These are phyloP conservation scores for Juglanconis sp. DNA, from an alignment of 2,329 filamentous ascomycete genomes.

Conservation along the genomic window DNA sequence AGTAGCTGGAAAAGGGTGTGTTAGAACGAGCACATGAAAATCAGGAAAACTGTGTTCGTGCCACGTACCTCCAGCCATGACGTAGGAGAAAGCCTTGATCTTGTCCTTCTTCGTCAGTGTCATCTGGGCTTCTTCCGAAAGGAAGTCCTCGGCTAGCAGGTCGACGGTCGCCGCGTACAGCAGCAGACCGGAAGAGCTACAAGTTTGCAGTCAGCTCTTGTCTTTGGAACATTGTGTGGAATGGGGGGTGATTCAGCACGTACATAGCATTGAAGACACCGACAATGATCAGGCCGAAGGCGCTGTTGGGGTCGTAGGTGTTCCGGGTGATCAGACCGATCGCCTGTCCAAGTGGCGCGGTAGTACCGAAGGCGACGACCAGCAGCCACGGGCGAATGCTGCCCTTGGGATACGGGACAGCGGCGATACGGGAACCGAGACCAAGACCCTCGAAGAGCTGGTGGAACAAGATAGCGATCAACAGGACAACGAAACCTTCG, in stretches of 20 bases:
- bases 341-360: conserved; percentile 62
- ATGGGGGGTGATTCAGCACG: conserved; percentile 23
- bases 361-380: conserved; percentile 61
- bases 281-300: conserved; percentile 61
- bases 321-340: conserved; percentile 57
- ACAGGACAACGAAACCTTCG: conserved; percentile 63
- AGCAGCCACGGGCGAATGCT: conserved; percentile 59
- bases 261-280: conserved; percentile 64
- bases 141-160: conserved; percentile 62
- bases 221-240: no score
- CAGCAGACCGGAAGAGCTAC: conserved; percentile 56
- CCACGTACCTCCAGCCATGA: conserved; percentile 48
- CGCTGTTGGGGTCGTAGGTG: conserved; percentile 60
- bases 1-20: conserved; percentile 30
- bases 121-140: conserved; percentile 54
- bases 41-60: neutral
- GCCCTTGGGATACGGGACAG: conserved; percentile 55
- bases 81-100: conserved; percentile 49
- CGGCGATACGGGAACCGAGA: conserved; percentile 67
- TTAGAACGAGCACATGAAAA: neutral
- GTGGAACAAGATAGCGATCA: conserved; percentile 69
- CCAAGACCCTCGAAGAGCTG: conserved; percentile 69
- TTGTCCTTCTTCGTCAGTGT: conserved; percentile 51
- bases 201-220: neutral
- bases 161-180: conserved; percentile 63